Evolutionary conservation across 192 early-diverging fungal species (phyloP).

Genomic region (Geranomyces michiganensis): DNA sequence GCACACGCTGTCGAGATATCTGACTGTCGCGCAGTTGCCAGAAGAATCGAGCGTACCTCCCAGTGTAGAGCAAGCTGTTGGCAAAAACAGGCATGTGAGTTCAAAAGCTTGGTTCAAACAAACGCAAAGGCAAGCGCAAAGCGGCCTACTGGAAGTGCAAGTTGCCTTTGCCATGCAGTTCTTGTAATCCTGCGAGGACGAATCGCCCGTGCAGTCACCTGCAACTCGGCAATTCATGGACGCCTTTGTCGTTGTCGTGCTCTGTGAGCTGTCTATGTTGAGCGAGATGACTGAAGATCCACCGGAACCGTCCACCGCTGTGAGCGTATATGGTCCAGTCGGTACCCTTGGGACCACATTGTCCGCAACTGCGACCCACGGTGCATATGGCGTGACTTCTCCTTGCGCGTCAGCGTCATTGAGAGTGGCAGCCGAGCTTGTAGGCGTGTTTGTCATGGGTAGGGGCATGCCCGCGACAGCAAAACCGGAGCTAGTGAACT

Average conservation of each 20-base stretch:
- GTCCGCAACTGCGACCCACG: not conserved
- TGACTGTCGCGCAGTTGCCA: not conserved
- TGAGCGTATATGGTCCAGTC: not conserved
- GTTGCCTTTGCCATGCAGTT: not conserved
- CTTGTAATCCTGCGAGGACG: not conserved
- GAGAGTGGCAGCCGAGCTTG: not conserved
- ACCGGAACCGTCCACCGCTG: not conserved
- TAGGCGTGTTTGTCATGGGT: not conserved
- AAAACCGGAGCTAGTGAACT: not conserved
- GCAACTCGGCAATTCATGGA: not conserved
- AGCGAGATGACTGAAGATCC: not conserved
- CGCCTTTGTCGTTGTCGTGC: not conserved
- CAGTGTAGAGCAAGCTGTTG: conserved; percentile 4
- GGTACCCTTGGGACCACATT: not conserved
- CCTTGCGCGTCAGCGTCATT: not conserved
- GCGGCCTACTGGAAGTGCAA: not conserved
- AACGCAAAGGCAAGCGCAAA: no score
- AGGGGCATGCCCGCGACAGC: not conserved
- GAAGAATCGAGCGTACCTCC: not conserved
- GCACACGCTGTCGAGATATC: conserved; percentile 3
- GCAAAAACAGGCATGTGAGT: not conserved
- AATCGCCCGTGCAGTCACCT: not conserved
- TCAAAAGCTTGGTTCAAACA: no score
- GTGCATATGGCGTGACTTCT: not conserved
- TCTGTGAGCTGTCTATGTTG: not conserved